A percentile compares a stretch with the other conserved stretches of the same genome.
These are phyloP conservation scores for Cystofilobasidium capitatum DNA, from an alignment of 768 basidiomycete species.

Conservation along the genomic window DNA sequence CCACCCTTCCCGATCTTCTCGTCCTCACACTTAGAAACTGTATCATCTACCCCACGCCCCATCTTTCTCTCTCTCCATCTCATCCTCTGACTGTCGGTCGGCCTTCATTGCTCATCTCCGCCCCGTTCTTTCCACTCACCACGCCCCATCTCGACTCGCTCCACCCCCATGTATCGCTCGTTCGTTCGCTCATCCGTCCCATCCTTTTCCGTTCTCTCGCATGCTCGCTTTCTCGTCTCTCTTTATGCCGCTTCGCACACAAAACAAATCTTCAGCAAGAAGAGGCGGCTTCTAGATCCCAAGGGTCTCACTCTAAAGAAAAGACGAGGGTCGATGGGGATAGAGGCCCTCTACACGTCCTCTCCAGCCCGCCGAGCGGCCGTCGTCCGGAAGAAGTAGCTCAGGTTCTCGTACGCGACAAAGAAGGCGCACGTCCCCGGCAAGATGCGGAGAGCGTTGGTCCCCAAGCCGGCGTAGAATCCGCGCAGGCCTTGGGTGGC, in stretches of 20 bases:
- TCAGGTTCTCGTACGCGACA: conserved; percentile 68
- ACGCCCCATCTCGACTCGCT: no score
- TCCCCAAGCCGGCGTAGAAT: conserved; percentile 91
- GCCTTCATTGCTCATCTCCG: no score
- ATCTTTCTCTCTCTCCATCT: background rate
- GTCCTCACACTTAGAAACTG: background rate
- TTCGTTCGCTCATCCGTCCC: no score
- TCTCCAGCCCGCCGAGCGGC: conserved; percentile 28
- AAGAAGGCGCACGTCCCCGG: conserved; percentile 98
- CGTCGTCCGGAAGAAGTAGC: conserved; percentile 37
- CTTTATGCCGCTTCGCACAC: no score
- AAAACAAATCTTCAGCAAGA: background rate
- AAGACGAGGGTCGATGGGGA: background rate
- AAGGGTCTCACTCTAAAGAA: background rate
- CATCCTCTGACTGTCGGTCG: background rate
- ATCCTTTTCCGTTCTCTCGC: no score
- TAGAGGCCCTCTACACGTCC: background rate
- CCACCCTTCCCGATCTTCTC: background rate
- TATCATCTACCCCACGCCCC: background rate
- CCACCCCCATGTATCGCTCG: no score
- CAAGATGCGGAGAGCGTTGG: conserved; percentile 84
- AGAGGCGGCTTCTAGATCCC: background rate
- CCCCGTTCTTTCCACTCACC: no score
- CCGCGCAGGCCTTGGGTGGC: conserved; percentile 65
- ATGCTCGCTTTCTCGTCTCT: no score